These are phyloP conservation scores for Teunomyces panamensis DNA, from an alignment of 805 yeast genomes.

Conservation along the genomic window DNA sequence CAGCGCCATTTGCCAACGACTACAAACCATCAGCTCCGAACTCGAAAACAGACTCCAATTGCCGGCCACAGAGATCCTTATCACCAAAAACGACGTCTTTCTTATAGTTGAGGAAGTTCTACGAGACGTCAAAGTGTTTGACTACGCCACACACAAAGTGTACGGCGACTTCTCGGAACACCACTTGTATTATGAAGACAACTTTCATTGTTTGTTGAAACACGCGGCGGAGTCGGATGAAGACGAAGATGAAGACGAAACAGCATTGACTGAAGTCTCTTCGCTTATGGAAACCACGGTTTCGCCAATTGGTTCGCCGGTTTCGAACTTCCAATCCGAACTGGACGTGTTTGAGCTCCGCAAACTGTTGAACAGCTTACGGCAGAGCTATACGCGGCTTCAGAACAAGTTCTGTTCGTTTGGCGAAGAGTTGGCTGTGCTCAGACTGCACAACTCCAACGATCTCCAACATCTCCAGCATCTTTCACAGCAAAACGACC, in stretches of 20 bases:
- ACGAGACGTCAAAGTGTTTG: conserved; percentile 17
- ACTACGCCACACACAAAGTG: conserved; percentile 9
- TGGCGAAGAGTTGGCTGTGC: conserved; percentile 7
- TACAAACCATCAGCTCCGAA: conserved; percentile 5
- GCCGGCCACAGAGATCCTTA: conserved; percentile 5
- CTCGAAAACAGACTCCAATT: conserved; percentile 8
- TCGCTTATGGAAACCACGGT: neutral
- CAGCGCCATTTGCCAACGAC: conserved; percentile 3
- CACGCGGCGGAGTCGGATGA: conserved; percentile 6
- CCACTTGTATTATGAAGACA: conserved; percentile 10
- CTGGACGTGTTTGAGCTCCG: conserved; percentile 7
- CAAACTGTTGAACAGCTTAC: conserved; percentile 10
- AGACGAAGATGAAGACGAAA: conserved; percentile 17
- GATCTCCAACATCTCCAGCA: conserved; percentile 9
- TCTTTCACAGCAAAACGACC: conserved; percentile 6
- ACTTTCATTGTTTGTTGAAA: conserved; percentile 7
- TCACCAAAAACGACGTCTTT: conserved; percentile 12
- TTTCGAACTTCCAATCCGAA: neutral
- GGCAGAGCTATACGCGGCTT: conserved; percentile 7
- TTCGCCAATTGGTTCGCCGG: neutral
- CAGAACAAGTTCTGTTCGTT: conserved; percentile 8
- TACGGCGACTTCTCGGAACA: conserved; percentile 15
- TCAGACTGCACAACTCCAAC: conserved; percentile 8
- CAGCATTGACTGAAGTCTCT: conserved; percentile 18
- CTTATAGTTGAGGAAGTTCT: conserved; percentile 12